Evolutionary conservation across 1,284 basidiomycete species (phyloP), one percentile per base, ranked within the genome.

Genomic region (Cutaneotrichosporon sp.): DNA sequence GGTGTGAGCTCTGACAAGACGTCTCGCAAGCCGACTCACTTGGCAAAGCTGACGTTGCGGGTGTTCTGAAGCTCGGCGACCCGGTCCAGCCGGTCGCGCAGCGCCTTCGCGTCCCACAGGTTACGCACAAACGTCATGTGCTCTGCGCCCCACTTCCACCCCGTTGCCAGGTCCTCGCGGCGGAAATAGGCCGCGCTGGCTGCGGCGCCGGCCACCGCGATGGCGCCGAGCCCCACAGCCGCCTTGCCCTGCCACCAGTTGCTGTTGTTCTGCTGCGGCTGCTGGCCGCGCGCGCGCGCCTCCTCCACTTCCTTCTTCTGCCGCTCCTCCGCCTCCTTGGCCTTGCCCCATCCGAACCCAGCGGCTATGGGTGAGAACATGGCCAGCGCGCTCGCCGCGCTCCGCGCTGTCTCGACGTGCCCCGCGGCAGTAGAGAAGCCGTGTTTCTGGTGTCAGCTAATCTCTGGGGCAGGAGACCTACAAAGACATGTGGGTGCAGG

Each of bases 71-170:
- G 82, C 46, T 83, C 81, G 54, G 89, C 78, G 45, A 95, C 75
- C 24, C 79, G 81, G 33, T 87, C 85, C 57, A 95, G 70, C 29
- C 95, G 84, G 58, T 76, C 78, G 54, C 83, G 82, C 74, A 94
- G 80, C 1, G 81, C 83, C 29, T 84, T 81, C 64, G 88, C 86
- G 69, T 95, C 89, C 93, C 93, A 97, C 13, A 97, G 81, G 66
- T 86, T 91, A 43, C 88, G 87, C 16, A 97, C 88, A 76, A 92
- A 98, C 70, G 89, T 89, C 85, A 97, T 86, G 77, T 98, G 95
- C 66, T 95, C 93, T 22, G 84, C 87, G 4, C 89, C 87, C 87
- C 89, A 95, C 16, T 83, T 82, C 71, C 89, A 90, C 2, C 90
- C 86, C 31, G 83, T 83, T 6, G 84, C 84, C 43, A 95, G 80